Base-by-base conservation (phyloP, 2,329 filamentous ascomycete species). In the Curvularia eragrostidis region DNA sequence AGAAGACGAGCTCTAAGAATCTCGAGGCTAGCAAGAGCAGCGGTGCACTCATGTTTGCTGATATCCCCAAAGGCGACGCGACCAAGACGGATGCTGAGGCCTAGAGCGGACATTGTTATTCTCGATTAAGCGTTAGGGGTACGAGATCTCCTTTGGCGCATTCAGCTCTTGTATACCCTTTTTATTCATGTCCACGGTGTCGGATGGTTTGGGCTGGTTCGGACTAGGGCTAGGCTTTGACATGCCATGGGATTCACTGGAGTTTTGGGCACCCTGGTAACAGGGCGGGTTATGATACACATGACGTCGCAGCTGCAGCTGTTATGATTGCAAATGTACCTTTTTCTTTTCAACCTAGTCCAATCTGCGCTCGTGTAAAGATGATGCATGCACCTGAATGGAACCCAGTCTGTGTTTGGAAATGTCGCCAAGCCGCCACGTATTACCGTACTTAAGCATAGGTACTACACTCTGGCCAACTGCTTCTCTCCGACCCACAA, bases 1-100 rank as follows among this genome's bases (percentile, higher is more conserved):
- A 76, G 68, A 77, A 74, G 68, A 75, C 76, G 23, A 76, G 72
- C 67, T 62, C 74, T n/a, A 77, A 74, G 65, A 78, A 75, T 63
- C 73, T 75, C 52, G 74, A 75, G 61, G 63, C 72, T 26, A 65
- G 68, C 52, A 76, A 75, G 64, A 67, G 70, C 58, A 62, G 64
- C 23, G 54, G 70, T 58, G 59, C 61, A n/a, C 56, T 65, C 59
- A 72, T 75, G 70, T 78, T 78, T 56, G 74, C 70, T 8, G 75
- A 78, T 47, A 73, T 78, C 44, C 69, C 73, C 46, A 76, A 74
- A 59, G 59, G 60, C 3, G 62, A 65, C 8, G 43, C 58, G 3
- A 52, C 58, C 9, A 46, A 50, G 13, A 44, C 54, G 19, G 23
- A 41, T 26, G 62, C 41, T 34, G 56, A 58, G 24, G 34, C 52